Evolutionary conservation across 352 stramenopile genomes (phyloP).

Genomic region (Phytophthora ohioensis): DNA sequence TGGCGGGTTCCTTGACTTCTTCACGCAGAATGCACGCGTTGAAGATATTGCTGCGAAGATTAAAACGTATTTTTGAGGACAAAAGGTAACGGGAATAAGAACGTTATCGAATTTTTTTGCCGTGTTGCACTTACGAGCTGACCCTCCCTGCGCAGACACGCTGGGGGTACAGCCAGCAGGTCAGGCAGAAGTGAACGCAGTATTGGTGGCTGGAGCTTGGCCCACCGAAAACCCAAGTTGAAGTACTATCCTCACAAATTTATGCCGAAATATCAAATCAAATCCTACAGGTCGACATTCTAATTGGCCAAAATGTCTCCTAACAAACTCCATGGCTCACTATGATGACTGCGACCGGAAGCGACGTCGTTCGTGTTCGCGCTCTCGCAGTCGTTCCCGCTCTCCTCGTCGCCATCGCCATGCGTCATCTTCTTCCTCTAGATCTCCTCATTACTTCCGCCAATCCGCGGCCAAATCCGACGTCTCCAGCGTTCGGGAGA

Average conservation of each 20-base stretch:
- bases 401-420: slow-evolving; percentile 2
- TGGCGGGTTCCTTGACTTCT: slow-evolving; percentile 98
- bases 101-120: too few relatives aligned
- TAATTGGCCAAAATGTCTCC: slow-evolving; percentile 13
- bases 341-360: slow-evolving; percentile 23
- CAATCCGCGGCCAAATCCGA: slow-evolving; percentile 15
- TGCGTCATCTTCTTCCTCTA: background rate
- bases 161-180: too few relatives aligned
- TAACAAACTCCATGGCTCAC: slow-evolving; percentile 17
- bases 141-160: too few relatives aligned
- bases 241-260: slow-evolving; percentile 1
- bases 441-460: slow-evolving; percentile 4
- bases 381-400: slow-evolving; percentile 17
- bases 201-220: too few relatives aligned
- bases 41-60: slow-evolving; percentile 96
- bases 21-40: slow-evolving; percentile 96
- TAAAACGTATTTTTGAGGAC: slow-evolving; percentile 62
- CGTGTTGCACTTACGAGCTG: too few relatives aligned
- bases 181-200: too few relatives aligned
- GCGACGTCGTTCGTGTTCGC: slow-evolving; percentile 27
- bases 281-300: slow-evolving; percentile 1
- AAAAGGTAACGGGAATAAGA: background rate
- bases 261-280: background rate
- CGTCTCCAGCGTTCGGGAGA: slow-evolving; percentile 27
- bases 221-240: background rate